Conservation (phyloP, 352 stramenopile species). For the Phytophthora cryptogea region DNA sequence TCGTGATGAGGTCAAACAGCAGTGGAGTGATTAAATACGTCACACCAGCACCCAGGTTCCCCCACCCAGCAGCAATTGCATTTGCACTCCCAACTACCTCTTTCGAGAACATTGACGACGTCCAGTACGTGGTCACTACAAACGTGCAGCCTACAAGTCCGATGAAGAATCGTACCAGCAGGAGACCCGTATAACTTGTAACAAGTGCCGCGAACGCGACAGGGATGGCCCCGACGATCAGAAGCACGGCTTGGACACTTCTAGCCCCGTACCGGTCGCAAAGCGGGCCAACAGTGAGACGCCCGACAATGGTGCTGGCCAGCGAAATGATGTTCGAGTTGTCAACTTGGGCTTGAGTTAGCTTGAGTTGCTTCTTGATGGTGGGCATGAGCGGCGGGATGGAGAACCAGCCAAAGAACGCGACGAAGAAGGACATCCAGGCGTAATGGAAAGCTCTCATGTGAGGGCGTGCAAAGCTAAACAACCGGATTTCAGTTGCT, state of each 20-base stretch:
- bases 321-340: slow-evolving; percentile 92
- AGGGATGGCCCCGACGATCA: slow-evolving; percentile 82
- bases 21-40: slow-evolving; percentile 86
- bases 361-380: slow-evolving; percentile 41
- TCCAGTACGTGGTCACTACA: slow-evolving; percentile 93
- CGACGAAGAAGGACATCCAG: slow-evolving; percentile 94
- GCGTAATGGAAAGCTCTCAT: slow-evolving; percentile 89
- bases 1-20: slow-evolving; percentile 88
- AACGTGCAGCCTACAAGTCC: slow-evolving; percentile 92
- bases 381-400: slow-evolving; percentile 49
- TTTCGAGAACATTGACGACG: slow-evolving; percentile 92
- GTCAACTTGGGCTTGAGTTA: slow-evolving; percentile 83
- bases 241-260: slow-evolving; percentile 71
- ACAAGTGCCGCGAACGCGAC: slow-evolving; percentile 82
- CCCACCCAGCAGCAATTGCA: slow-evolving; percentile 91
- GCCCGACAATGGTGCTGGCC: slow-evolving; percentile 88
- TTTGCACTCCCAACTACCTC: slow-evolving; percentile 94
- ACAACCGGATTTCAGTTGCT: slow-evolving; percentile 33
- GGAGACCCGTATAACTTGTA: slow-evolving; percentile 68
- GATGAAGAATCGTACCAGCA: slow-evolving; percentile 91
- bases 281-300: slow-evolving; percentile 89
- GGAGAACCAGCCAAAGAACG: slow-evolving; percentile 95
- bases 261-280: slow-evolving; percentile 93
- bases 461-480: slow-evolving; percentile 29
- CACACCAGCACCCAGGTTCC: slow-evolving; percentile 91